Percentiles rank a stretch among this genome's conserved stretches.
phyloP scores from a whole-genome alignment of 2,329 filamentous ascomycete species.

The Alternaria sp. region DNA sequence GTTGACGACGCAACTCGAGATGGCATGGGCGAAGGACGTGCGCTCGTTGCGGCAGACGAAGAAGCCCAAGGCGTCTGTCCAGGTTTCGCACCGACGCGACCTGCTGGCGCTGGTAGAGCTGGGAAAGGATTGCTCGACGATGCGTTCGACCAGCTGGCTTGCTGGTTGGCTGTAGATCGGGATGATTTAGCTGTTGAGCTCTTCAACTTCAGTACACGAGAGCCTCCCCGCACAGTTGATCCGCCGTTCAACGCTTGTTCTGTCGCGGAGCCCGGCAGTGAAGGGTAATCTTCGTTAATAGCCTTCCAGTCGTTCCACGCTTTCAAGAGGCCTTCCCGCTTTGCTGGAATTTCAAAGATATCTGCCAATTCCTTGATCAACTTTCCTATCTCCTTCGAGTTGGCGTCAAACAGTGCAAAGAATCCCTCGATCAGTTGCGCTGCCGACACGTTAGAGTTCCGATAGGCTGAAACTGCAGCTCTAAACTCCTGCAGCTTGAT shows the following conservation, averaged over 20 bases:
- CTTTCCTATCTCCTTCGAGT: slow-evolving; percentile 83
- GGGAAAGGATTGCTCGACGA: slow-evolving; percentile 46
- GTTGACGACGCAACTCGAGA: slow-evolving; percentile 43
- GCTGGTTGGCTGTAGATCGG: slow-evolving; percentile 65
- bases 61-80: slow-evolving; percentile 50
- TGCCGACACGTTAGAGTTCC: slow-evolving; percentile 73
- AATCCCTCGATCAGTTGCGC: slow-evolving; percentile 84
- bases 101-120: slow-evolving; percentile 39
- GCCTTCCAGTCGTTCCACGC: slow-evolving; percentile 97
- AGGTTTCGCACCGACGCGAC: slow-evolving; percentile 47
- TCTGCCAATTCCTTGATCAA: slow-evolving; percentile 91
- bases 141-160: slow-evolving; percentile 66
- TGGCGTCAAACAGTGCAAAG: slow-evolving; percentile 85
- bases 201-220: slow-evolving; percentile 73
- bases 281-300: slow-evolving; percentile 95
- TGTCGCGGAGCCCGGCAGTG: slow-evolving; percentile 73
- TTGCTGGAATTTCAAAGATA: slow-evolving; percentile 83
- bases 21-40: slow-evolving; percentile 51
- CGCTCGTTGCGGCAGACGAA: slow-evolving; percentile 36
- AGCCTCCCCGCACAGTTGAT: slow-evolving; percentile 62
- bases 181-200: slow-evolving; percentile 74
- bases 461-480: slow-evolving; percentile 79
- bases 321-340: slow-evolving; percentile 76
- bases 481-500: slow-evolving; percentile 82
- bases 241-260: slow-evolving; percentile 51